Evolutionary conservation across 2,329 filamentous ascomycete genomes (phyloP).

Genomic region (Ascochyta clinopodiicola): DNA sequence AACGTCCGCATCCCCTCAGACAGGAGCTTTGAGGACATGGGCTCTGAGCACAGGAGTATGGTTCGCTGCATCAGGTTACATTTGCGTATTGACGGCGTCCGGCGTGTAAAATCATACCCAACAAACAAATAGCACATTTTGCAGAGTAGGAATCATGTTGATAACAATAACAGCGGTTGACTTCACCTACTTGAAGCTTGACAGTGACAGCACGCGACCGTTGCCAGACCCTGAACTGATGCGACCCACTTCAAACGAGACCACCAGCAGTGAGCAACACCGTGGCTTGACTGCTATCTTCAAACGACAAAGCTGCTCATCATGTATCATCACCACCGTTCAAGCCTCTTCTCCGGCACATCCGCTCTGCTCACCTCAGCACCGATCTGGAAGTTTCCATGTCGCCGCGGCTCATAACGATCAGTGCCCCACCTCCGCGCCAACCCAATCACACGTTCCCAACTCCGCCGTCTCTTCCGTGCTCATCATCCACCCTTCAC

Average conservation of each 20-base stretch:
- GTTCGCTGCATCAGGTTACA: not conserved
- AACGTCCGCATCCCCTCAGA: slow-evolving; percentile 11
- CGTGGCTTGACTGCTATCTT: not conserved
- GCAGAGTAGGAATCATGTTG: not conserved
- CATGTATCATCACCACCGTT: not conserved
- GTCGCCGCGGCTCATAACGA: slow-evolving; percentile 18
- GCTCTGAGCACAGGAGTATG: not conserved
- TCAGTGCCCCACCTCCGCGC: slow-evolving; percentile 23
- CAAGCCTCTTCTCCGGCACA: not conserved
- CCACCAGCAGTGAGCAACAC: not conserved
- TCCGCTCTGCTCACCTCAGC: slow-evolving; percentile 18
- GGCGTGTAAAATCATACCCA: slow-evolving; percentile 9
- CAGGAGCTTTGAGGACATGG: slow-evolving; percentile 14
- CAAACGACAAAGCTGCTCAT: not conserved
- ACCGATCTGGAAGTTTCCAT: slow-evolving; percentile 36
- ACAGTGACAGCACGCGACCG: slow-evolving; percentile 3
- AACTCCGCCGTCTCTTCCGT: slow-evolving; percentile 31
- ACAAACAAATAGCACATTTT: not conserved
- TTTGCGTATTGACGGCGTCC: not conserved
- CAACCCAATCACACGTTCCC: slow-evolving; percentile 27
- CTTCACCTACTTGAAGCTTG: not conserved
- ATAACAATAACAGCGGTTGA: not conserved
- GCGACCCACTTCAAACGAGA: not conserved
- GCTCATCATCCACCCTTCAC: slow-evolving; percentile 2
- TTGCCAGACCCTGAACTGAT: slow-evolving; percentile 1